Percentiles rank a stretch among this genome's conserved stretches.
Evolutionary conservation across 495 filamentous ascomycete species (phyloP).

Genomic region (Lasiosphaeria hispida): DNA sequence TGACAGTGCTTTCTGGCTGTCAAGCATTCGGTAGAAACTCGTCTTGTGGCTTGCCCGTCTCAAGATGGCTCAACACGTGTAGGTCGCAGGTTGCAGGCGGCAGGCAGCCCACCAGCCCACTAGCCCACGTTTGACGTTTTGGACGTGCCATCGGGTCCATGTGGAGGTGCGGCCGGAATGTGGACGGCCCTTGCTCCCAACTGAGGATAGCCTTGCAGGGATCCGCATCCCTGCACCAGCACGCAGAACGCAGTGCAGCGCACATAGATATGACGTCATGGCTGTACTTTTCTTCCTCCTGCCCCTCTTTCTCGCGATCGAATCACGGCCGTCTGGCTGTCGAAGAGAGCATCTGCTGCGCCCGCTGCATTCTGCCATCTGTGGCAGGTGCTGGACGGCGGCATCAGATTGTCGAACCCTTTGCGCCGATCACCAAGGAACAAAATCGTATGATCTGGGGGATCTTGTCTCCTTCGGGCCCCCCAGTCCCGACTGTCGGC

Average conservation of each 20-base stretch:
- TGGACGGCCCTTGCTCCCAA: neutral
- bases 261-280: conserved; percentile 17
- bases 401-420: neutral
- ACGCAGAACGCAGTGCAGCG: conserved; percentile 1
- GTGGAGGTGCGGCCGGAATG: neutral
- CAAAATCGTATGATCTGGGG: neutral
- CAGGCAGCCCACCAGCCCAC: too few relatives aligned
- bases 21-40: too few relatives aligned
- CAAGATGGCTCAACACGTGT: too few relatives aligned
- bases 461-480: conserved; percentile 7
- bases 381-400: neutral
- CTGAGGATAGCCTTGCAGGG: conserved; percentile 12
- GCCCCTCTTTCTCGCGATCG: neutral
- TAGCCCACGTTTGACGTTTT: too few relatives aligned
- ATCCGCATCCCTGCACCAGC: conserved; percentile 13
- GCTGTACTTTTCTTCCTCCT: neutral
- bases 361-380: too few relatives aligned
- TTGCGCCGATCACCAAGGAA: neutral
- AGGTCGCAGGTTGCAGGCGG: too few relatives aligned
- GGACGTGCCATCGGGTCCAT: too few relatives aligned
- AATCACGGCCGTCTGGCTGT: neutral
- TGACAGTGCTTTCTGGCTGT: too few relatives aligned
- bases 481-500: neutral
- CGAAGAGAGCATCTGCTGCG: too few relatives aligned
- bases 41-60: too few relatives aligned